A percentile compares a stretch with the other conserved stretches of the same genome.
These are phyloP conservation scores for Fusarium sp. DNA, from an alignment of 2,329 filamentous ascomycete genomes.

Conservation along the genomic window DNA sequence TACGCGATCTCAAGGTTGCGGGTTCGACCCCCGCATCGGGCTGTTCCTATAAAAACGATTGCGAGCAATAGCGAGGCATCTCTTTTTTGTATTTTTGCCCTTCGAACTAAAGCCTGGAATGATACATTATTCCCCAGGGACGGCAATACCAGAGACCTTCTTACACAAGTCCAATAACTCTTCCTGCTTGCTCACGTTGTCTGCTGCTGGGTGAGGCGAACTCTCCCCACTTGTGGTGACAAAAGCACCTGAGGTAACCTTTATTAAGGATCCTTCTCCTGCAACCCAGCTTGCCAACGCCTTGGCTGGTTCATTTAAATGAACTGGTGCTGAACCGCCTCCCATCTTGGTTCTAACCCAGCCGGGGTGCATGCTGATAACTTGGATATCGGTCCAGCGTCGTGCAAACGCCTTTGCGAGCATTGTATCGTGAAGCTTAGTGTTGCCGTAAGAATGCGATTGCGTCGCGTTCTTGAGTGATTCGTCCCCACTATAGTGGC, in stretches of 20 bases:
- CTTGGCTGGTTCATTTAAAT: slow-evolving; percentile 13
- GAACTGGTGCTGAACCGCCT: slow-evolving; percentile 29
- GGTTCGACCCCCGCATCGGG: slow-evolving; percentile 66
- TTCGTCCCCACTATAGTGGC: slow-evolving; percentile 38
- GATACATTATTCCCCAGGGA: background rate
- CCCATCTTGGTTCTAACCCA: slow-evolving; percentile 46
- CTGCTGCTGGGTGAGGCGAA: slow-evolving; percentile 28
- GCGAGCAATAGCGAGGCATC: slow-evolving; percentile 17
- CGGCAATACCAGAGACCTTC: slow-evolving; percentile 17
- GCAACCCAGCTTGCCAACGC: slow-evolving; percentile 33
- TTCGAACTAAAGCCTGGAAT: background rate
- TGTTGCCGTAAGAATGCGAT: slow-evolving; percentile 40
- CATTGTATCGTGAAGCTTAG: slow-evolving; percentile 42
- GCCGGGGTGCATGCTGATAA: slow-evolving; percentile 41
- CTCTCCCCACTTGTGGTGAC: slow-evolving; percentile 27
- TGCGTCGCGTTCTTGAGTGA: slow-evolving; percentile 29
- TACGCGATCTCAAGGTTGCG: slow-evolving; percentile 67
- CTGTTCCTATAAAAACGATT: slow-evolving; percentile 54
- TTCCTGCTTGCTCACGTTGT: slow-evolving; percentile 33
- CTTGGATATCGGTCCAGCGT: slow-evolving; percentile 30
- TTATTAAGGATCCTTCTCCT: slow-evolving; percentile 28
- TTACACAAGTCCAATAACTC: slow-evolving; percentile 30
- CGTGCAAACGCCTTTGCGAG: slow-evolving; percentile 40
- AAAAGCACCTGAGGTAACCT: slow-evolving; percentile 25
- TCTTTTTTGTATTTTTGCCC: background rate